Evolutionary conservation across 2,329 filamentous ascomycete genomes (phyloP), one percentile per base, ranked within the genome.

Genomic region (Furcasterigmium sp.): DNA sequence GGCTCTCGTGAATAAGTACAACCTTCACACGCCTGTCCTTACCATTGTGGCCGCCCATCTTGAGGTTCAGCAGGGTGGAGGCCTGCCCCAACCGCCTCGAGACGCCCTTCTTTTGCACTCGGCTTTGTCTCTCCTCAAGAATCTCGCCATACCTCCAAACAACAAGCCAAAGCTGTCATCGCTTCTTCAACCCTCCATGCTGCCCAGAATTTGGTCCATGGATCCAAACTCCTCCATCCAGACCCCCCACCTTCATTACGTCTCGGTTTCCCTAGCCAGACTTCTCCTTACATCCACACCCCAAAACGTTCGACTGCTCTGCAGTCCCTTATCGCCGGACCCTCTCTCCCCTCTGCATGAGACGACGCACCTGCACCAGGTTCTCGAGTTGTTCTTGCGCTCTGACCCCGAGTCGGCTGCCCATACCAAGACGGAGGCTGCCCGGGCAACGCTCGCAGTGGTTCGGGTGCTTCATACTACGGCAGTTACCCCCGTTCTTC

Each of bases 121-220:
- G 2, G 63, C 68, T 3, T 64, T 84, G 15, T 74, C 77, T 8
- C 82, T 82, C 53, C 70, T 83, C 46, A 83, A 82, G 58, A 84
- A 84, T 56, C 72, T 84, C 8, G 76, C 80, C 20, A 78, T 84
- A 40, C 76, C 79, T 0, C 44, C 60, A 0, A 55, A 58, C 20
- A 84, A 84, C 60, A 83, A 81, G 56, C 48, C 65, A 3, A 38
- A 61, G 0, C 64, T 84, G 2, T 56, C 62, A 4, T 59, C 60
- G 1, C 60, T 82, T 2, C 62, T 82, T 4, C 63, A 68, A 6
- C 52, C 62, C 0, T 44, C 51, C 3, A 60, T 71, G 25, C 64
- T 83, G 2, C 77, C 80, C 0, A 68, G 70, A 2, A 64, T 83
- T 40, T 80, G 77, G 70, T 56, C 62, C 9, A 58, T 77, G 20